These are phyloP conservation scores for Trichopus zeylanicus DNA, from an alignment of 116 monocot genomes.

Conservation along the genomic window DNA sequence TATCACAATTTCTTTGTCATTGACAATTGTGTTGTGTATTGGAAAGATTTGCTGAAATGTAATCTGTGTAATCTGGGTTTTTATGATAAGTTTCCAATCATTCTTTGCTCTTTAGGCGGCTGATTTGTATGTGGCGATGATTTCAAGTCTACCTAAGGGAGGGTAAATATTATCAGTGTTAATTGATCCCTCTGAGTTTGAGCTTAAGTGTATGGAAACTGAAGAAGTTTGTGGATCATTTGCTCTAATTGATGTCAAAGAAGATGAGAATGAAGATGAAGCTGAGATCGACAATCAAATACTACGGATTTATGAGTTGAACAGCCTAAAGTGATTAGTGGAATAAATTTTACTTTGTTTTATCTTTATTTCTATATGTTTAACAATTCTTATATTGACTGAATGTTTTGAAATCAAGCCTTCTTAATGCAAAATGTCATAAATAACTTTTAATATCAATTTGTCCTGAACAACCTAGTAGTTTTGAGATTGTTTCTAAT, in stretches of 20 bases:
- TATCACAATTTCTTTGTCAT: too few relatives aligned
- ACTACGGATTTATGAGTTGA: slow-evolving; percentile 70
- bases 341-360: not conserved
- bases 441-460: too few relatives aligned
- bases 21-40: too few relatives aligned
- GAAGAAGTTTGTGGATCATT: slow-evolving; percentile 60
- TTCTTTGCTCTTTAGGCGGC: slow-evolving; percentile 38
- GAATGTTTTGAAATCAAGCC: too few relatives aligned
- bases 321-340: slow-evolving; percentile 57
- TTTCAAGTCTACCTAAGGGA: slow-evolving; percentile 70
- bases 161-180: slow-evolving; percentile 59
- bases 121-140: slow-evolving; percentile 85
- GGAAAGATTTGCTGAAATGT: too few relatives aligned
- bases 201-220: slow-evolving; percentile 70
- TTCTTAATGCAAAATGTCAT: too few relatives aligned
- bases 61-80: too few relatives aligned
- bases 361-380: not conserved
- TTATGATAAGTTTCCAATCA: too few relatives aligned
- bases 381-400: not conserved
- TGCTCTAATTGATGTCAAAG: slow-evolving; percentile 36
- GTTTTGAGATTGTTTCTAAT: too few relatives aligned
- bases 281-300: slow-evolving; percentile 47
- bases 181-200: slow-evolving; percentile 87
- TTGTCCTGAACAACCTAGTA: too few relatives aligned
- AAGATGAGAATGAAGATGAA: slow-evolving; percentile 20